These are phyloP conservation scores for Globisporangium nodosum DNA, from an alignment of 352 stramenopile genomes.

Conservation along the genomic window DNA sequence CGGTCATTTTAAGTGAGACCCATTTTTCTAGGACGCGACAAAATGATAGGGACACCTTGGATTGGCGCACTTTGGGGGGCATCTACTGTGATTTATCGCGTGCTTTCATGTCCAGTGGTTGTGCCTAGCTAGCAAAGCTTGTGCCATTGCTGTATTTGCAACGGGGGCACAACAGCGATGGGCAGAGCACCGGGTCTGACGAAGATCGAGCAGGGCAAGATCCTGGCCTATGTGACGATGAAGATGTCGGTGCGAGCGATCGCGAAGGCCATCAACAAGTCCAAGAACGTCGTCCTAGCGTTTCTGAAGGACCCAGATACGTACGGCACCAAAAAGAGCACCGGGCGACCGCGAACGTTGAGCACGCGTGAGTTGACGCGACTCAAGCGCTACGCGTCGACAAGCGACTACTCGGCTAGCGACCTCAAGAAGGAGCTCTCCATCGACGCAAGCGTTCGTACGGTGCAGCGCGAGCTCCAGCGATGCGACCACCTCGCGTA, in stretches of 20 bases:
- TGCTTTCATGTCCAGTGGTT: neutral
- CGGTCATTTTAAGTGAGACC: neutral
- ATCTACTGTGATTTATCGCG: neutral
- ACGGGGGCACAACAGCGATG: constrained; percentile 4
- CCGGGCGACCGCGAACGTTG: neutral
- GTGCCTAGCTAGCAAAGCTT: neutral
- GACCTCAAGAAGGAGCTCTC: neutral
- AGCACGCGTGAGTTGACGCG: neutral
- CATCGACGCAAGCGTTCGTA: neutral
- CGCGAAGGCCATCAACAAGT: constrained; percentile 2
- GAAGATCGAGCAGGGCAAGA: constrained; percentile 8
- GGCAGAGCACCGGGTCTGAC: constrained; percentile 3
- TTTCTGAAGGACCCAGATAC: constrained; percentile 2
- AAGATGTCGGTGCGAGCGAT: constrained; percentile 6
- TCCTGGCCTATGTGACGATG: constrained; percentile 5
- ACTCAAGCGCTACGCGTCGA: neutral
- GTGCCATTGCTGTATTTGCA: neutral
- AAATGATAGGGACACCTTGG: neutral
- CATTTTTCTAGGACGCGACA: neutral
- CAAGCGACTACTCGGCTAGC: neutral
- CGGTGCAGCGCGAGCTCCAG: constrained; percentile 1
- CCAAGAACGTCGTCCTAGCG: constrained; percentile 2
- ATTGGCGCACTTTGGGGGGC: neutral
- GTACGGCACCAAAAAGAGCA: neutral
- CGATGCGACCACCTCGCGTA: neutral